A percentile compares a stretch with the other conserved stretches of the same genome.
Evolutionary conservation across 805 yeast genomes (phyloP).

Genomic region (Tetrapisispora phaffii): DNA sequence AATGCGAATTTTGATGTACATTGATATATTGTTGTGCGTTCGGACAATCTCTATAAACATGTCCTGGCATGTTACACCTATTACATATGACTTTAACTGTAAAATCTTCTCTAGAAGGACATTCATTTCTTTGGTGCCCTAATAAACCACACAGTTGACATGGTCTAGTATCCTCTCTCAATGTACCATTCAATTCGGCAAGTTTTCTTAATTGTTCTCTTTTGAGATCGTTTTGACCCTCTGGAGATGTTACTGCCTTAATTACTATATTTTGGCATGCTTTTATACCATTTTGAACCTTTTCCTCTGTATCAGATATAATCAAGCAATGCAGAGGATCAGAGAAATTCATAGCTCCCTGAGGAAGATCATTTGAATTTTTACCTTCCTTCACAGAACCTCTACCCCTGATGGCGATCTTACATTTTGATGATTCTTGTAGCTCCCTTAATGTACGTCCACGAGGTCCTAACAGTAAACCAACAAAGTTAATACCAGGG

Average conservation of each 20-base stretch:
- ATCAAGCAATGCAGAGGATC: constrained; percentile 87
- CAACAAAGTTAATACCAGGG: constrained; percentile 90
- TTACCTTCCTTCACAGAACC: constrained; percentile 95
- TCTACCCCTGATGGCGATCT: constrained; percentile 82
- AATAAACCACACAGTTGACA: constrained; percentile 57
- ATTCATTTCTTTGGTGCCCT: constrained; percentile 56
- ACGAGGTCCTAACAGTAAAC: constrained; percentile 86
- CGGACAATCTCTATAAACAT: constrained; percentile 78
- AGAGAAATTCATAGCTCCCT: constrained; percentile 45
- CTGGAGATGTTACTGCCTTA: constrained; percentile 80
- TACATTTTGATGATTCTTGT: constrained; percentile 81
- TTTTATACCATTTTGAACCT: constrained; percentile 63
- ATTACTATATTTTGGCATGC: constrained; percentile 68
- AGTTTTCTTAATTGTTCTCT: constrained; percentile 84
- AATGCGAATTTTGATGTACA: not conserved
- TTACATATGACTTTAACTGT: constrained; percentile 56
- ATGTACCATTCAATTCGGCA: constrained; percentile 90
- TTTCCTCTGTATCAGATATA: constrained; percentile 71
- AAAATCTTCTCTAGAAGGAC: constrained; percentile 47
- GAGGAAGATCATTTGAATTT: constrained; percentile 38
- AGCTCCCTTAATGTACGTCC: constrained; percentile 78
- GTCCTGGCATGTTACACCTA: constrained; percentile 76
- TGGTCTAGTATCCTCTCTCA: constrained; percentile 64
- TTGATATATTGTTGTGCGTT: not conserved
- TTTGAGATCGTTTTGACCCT: constrained; percentile 85